These are phyloP conservation scores for Nematodospora anomalae DNA, from an alignment of 1,139 yeast genomes.

Conservation along the genomic window DNA sequence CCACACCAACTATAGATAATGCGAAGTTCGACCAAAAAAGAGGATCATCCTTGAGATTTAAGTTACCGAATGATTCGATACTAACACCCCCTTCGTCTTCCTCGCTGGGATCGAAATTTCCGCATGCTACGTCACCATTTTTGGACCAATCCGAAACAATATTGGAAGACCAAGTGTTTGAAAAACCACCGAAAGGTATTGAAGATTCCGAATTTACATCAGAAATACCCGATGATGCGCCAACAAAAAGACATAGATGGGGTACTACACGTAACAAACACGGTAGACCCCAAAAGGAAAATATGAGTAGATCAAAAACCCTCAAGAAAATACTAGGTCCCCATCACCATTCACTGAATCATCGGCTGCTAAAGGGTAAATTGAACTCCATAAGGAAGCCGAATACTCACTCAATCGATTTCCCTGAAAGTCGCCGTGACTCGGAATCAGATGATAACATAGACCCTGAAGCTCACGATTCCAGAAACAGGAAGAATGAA, in stretches of 20 bases:
- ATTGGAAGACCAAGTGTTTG: slow-evolving; percentile 21
- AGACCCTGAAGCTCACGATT: slow-evolving; percentile 32
- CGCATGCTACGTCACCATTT: slow-evolving; percentile 15
- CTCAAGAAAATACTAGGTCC: slow-evolving; percentile 32
- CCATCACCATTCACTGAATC: slow-evolving; percentile 6
- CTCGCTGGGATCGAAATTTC: slow-evolving; percentile 3
- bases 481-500: slow-evolving; percentile 41
- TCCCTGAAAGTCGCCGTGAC: slow-evolving; percentile 27
- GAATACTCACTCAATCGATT: slow-evolving; percentile 22
- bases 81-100: slow-evolving; percentile 12
- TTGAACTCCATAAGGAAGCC: slow-evolving; percentile 20
- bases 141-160: slow-evolving; percentile 12
- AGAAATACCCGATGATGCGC: slow-evolving; percentile 10
- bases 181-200: slow-evolving; percentile 19
- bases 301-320: slow-evolving; percentile 48
- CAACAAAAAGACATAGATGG: slow-evolving; percentile 74
- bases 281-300: slow-evolving; percentile 59
- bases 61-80: slow-evolving; percentile 19
- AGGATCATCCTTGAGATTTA: slow-evolving; percentile 27
- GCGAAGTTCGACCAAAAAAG: slow-evolving; percentile 11
- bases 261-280: slow-evolving; percentile 81
- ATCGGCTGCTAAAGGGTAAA: slow-evolving; percentile 18
- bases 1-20: slow-evolving; percentile 13
- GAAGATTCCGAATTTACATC: slow-evolving; percentile 14
- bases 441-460: slow-evolving; percentile 18